Evolutionary conservation across 768 basidiomycete genomes (phyloP).

Genomic region (Cystobasidium ongulense): DNA sequence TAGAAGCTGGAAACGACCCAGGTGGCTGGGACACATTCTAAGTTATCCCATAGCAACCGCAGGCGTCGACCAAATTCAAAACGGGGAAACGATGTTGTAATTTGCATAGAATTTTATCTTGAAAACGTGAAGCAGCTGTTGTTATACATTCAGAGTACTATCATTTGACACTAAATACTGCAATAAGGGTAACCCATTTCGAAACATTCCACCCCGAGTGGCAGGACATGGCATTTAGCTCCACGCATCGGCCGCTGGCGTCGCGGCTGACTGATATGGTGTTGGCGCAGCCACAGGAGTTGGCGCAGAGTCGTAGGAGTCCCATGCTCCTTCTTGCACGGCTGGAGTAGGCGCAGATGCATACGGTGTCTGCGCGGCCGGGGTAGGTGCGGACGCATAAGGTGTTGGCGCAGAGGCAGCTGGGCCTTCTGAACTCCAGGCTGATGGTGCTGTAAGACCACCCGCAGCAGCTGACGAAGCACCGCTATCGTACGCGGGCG

Average conservation of each 20-base stretch:
- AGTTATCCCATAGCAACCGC: conserved; percentile 4
- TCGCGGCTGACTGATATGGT: conserved; percentile 40
- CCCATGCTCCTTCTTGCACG: conserved; percentile 41
- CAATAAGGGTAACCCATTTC: not conserved
- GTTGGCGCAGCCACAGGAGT: conserved; percentile 48
- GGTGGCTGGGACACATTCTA: conserved; percentile 90
- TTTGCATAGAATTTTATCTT: too few species aligned
- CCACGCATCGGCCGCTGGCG: conserved; percentile 12
- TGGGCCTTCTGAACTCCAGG: conserved; percentile 47
- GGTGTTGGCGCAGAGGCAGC: conserved; percentile 49
- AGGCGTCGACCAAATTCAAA: not conserved
- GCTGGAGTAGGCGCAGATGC: conserved; percentile 31
- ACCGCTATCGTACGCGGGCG: conserved; percentile 44
- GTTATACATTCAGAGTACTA: not conserved
- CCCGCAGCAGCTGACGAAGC: conserved; percentile 35
- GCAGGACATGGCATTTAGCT: conserved; percentile 14
- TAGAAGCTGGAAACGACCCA: conserved; percentile 75
- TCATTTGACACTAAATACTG: not conserved
- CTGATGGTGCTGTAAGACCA: conserved; percentile 32
- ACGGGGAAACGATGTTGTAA: not conserved
- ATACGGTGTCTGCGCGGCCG: conserved; percentile 29
- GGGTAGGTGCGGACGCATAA: conserved; percentile 35
- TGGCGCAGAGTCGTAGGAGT: conserved; percentile 46
- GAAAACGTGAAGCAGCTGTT: conserved; percentile 5
- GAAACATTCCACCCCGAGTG: not conserved